Evolutionary conservation across 2,329 filamentous ascomycete species (phyloP), one percentile per base, ranked within the genome.

Genomic region (Aspergillus carbonarius): DNA sequence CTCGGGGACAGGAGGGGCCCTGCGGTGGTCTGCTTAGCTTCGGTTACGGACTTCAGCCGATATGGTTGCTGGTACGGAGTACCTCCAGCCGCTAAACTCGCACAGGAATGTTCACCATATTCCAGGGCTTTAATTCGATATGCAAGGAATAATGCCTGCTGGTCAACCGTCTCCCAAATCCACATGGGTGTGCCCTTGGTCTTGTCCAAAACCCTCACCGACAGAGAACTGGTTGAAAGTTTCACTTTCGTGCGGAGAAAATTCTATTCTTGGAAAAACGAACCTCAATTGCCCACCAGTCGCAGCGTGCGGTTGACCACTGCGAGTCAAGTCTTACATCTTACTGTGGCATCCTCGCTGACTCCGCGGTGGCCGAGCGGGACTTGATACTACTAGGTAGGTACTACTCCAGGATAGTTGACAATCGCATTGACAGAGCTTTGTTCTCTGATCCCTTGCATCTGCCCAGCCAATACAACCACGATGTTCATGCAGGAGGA

Each of bases 191-290:
- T 37, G n/a, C n/a, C 40, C 25, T 54, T 15, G 13, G 39, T n/a
- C 35, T 32, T 32, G 30, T 54, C 15, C 18, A 39, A 48, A 53
- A 32, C 40, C 20, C 51, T 57, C 51, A 60, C 54, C 57, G 50
- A 53, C 51, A 55, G 18, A 20, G 37, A 37, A 6, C 23, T 27
- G 25, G n/a, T 7, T 42, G 35, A 58, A 32, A 55, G 37, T 54
- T 59, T 42, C 44, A 15, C 27, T 8, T 32, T 46, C 34, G 32
- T 48, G 54, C 50, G 44, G 57, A 57, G 49, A 50, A 55, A 55
- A 13, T 32, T 42, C 40, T 42, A 55, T 44, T 58, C 23, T 53
- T 53, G 55, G 48, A 49, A 37, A 30, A 46, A 34, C 34, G 27
- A 44, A 49, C 40, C 23, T 42, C 35, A 40, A 53, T 53, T 42